Percentiles rank a stretch among this genome's conserved stretches.
Evolutionary conservation across 2,329 filamentous ascomycete species (phyloP).

Genomic region (Aspergillus neotritici): DNA sequence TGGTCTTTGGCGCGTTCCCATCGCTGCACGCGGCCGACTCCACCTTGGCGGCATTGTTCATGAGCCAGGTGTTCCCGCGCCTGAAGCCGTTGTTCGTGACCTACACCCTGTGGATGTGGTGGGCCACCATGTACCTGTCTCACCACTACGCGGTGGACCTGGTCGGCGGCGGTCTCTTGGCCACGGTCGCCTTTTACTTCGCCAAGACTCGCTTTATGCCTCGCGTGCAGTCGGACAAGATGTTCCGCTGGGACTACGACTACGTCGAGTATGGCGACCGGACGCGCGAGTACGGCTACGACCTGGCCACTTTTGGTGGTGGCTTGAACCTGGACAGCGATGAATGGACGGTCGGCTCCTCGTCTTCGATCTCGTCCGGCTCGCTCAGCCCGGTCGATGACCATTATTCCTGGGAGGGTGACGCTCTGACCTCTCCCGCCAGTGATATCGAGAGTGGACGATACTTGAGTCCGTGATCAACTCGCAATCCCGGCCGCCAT

Average conservation of each 20-base stretch:
- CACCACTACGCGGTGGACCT: conserved; percentile 96
- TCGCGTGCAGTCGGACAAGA: conserved; percentile 74
- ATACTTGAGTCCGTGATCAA: conserved; percentile 16
- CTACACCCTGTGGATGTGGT: conserved; percentile 93
- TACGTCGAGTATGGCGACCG: conserved; percentile 79
- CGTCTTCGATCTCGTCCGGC: conserved; percentile 65
- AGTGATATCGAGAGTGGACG: conserved; percentile 38
- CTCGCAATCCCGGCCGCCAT: conserved; percentile 12
- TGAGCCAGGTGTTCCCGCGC: conserved; percentile 85
- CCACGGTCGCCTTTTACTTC: conserved; percentile 74
- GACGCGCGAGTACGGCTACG: conserved; percentile 47
- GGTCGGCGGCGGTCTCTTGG: conserved; percentile 74
- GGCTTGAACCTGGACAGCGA: conserved; percentile 63
- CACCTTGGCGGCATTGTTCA: conserved; percentile 83
- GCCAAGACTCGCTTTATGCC: conserved; percentile 76
- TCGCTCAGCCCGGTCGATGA: conserved; percentile 60
- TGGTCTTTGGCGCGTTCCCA: conserved; percentile 93
- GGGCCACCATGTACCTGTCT: conserved; percentile 96
- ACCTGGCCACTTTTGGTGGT: conserved; percentile 53
- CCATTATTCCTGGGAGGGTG: conserved; percentile 43
- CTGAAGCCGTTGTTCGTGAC: conserved; percentile 72
- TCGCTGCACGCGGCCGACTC: conserved; percentile 87
- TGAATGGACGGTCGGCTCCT: conserved; percentile 85
- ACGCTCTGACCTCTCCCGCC: conserved; percentile 31
- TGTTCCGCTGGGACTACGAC: conserved; percentile 90